Conservation (phyloP, 495 filamentous ascomycete genomes). For the Neurospora sp. region DNA sequence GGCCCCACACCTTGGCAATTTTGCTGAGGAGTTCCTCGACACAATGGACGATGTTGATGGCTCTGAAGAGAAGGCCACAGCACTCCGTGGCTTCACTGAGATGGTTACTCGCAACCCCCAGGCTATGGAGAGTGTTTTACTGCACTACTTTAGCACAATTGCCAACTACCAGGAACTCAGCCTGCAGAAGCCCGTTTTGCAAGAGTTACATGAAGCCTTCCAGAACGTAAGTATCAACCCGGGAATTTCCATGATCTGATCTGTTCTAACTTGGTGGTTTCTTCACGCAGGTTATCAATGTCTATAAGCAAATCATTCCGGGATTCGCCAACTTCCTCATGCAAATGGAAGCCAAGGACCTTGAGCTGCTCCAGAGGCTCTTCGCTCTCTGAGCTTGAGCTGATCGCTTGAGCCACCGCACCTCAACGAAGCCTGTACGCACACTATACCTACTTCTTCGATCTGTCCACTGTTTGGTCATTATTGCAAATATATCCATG, state of each 20-base stretch:
- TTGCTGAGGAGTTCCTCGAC: slow-evolving; percentile 70
- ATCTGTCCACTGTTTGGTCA: neutral
- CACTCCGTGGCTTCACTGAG: slow-evolving; percentile 79
- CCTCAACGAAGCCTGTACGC: neutral
- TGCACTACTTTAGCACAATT: slow-evolving; percentile 76
- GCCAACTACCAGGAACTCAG: slow-evolving; percentile 57
- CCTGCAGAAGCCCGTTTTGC: slow-evolving; percentile 34
- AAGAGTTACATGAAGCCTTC: slow-evolving; percentile 36
- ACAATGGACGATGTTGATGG: slow-evolving; percentile 76
- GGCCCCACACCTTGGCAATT: slow-evolving; percentile 70
- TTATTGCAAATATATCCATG: neutral
- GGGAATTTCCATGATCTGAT: neutral
- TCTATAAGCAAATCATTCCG: slow-evolving; percentile 78
- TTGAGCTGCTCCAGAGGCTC: slow-evolving; percentile 32
- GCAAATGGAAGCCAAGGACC: slow-evolving; percentile 53
- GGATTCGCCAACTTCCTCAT: slow-evolving; percentile 71
- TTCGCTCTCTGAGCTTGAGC: slow-evolving; percentile 9
- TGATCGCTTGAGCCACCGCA: neutral
- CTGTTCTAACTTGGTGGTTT: neutral
- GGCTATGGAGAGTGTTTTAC: slow-evolving; percentile 78
- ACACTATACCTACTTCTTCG: neutral
- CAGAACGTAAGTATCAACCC: slow-evolving; percentile 27
- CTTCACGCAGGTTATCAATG: slow-evolving; percentile 54
- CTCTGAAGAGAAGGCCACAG: slow-evolving; percentile 90
- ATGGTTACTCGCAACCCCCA: slow-evolving; percentile 80